phyloP scores from a whole-genome alignment of 805 yeast genomes.

The Naumovozyma castellii region DNA sequence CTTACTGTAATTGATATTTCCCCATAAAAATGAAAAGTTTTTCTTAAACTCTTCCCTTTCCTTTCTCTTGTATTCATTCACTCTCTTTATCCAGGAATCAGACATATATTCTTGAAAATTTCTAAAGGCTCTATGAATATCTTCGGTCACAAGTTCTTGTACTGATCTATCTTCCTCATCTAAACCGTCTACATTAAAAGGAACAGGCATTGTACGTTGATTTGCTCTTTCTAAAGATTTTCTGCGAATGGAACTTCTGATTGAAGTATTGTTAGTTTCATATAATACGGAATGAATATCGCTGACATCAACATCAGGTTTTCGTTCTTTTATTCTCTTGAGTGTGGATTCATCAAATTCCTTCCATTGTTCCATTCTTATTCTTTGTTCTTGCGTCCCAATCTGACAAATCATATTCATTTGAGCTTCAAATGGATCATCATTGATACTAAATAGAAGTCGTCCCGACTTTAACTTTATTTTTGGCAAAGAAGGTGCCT shows the following conservation, averaged over 20 bases:
- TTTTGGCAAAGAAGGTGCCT: slow-evolving; percentile 44
- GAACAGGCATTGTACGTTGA: neutral
- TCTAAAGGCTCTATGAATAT: slow-evolving; percentile 11
- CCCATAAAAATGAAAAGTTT: slow-evolving; percentile 37
- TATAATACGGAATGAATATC: neutral
- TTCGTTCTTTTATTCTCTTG: neutral
- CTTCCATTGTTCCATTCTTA: slow-evolving; percentile 43
- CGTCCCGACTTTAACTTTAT: slow-evolving; percentile 46
- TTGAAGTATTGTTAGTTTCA: neutral
- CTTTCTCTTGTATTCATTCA: slow-evolving; percentile 38
- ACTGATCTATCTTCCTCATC: neutral
- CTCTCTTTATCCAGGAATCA: slow-evolving; percentile 62
- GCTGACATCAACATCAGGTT: neutral
- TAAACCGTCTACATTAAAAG: slow-evolving; percentile 6
- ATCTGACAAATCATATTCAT: slow-evolving; percentile 54
- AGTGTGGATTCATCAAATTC: slow-evolving; percentile 29
- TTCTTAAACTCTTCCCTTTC: slow-evolving; percentile 33
- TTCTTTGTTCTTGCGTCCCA: slow-evolving; percentile 57
- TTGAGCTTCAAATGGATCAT: slow-evolving; percentile 82
- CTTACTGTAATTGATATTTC: slow-evolving; percentile 25
- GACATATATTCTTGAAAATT: slow-evolving; percentile 42
- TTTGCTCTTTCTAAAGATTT: neutral
- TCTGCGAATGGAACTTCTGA: neutral
- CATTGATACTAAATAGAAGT: slow-evolving; percentile 61
- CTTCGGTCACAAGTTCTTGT: slow-evolving; percentile 6